Conservation (phyloP, 164 flowering plant genomes). For the Sedum album region DNA sequence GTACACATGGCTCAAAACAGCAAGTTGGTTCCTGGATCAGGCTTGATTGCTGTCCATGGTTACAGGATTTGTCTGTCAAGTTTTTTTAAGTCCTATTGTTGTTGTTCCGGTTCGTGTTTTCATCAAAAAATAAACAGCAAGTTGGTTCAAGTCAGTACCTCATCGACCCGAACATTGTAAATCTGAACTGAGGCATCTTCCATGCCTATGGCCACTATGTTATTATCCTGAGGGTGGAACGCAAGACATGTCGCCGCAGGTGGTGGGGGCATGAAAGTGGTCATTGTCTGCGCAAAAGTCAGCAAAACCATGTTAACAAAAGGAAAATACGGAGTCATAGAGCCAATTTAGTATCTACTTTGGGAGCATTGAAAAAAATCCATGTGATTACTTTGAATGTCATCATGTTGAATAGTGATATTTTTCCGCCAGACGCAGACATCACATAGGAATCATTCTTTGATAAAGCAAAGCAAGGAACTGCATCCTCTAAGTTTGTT, state of each 20-base stretch:
- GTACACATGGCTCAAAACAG: too few relatives aligned
- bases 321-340: not conserved
- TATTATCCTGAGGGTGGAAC: slow-evolving; percentile 32
- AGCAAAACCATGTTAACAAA: not conserved
- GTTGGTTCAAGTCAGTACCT: too few relatives aligned
- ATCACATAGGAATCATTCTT: slow-evolving; percentile 31
- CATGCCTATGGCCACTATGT: slow-evolving; percentile 32
- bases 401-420: slow-evolving; percentile 27
- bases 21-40: too few relatives aligned
- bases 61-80: too few relatives aligned
- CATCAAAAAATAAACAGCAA: too few relatives aligned
- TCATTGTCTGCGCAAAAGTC: slow-evolving; percentile 21
- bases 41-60: too few relatives aligned
- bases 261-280: slow-evolving; percentile 30
- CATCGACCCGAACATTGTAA: slow-evolving; percentile 27
- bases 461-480: slow-evolving; percentile 29
- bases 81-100: too few relatives aligned
- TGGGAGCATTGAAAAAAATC: not conserved
- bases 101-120: too few relatives aligned
- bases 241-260: slow-evolving; percentile 28
- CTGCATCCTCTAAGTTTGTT: slow-evolving; percentile 23
- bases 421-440: slow-evolving; percentile 26
- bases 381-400: slow-evolving; percentile 20
- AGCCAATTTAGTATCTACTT: not conserved
- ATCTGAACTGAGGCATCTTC: slow-evolving; percentile 29